phyloP scores from a whole-genome alignment of 768 basidiomycete species.

The Kwoniella dejecticola region DNA sequence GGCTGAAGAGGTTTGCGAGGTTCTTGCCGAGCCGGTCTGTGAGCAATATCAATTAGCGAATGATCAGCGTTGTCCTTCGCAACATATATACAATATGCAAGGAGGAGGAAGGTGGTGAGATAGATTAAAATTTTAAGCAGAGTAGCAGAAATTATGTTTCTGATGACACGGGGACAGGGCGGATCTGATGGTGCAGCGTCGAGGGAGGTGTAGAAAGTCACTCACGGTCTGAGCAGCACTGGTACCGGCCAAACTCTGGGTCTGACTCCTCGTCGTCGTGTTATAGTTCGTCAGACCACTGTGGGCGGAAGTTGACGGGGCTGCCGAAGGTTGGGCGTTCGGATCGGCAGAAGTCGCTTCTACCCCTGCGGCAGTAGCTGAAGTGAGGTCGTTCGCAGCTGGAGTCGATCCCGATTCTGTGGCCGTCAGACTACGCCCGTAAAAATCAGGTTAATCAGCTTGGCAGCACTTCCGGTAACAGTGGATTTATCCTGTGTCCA shows the following conservation, averaged over 20 bases:
- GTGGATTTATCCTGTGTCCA: no score
- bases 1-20: background rate
- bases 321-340: slow-evolving; percentile 10
- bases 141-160: no score
- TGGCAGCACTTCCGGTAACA: no score
- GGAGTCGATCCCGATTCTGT: slow-evolving; percentile 3
- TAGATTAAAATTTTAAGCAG: no score
- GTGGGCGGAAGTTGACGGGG: background rate
- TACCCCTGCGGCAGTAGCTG: background rate
- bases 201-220: no score
- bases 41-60: background rate
- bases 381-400: slow-evolving; percentile 12
- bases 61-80: background rate
- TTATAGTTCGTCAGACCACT: slow-evolving; percentile 17
- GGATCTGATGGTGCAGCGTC: no score
- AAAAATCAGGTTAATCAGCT: no score
- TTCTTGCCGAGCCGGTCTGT: slow-evolving; percentile 8
- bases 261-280: slow-evolving; percentile 13
- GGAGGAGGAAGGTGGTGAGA: no score
- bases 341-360: slow-evolving; percentile 16
- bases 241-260: background rate
- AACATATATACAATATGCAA: no score
- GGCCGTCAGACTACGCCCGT: slow-evolving; percentile 2
- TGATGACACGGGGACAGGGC: no score
- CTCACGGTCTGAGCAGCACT: slow-evolving; percentile 19